These are phyloP conservation scores for Verbascum thapsus DNA, from an alignment of 257 asterid genomes.

Conservation along the genomic window DNA sequence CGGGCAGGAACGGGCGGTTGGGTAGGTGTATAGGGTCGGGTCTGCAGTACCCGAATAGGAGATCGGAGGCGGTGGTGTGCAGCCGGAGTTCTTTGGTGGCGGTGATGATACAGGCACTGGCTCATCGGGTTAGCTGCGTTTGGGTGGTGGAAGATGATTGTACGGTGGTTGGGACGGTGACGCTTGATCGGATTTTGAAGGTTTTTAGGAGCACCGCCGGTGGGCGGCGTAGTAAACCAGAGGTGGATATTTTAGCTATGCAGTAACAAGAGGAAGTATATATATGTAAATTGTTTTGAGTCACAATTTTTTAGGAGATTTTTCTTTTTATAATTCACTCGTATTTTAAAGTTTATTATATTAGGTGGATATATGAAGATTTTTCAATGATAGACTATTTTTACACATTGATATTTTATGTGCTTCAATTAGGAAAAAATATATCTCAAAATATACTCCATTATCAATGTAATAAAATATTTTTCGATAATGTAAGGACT, in stretches of 20 bases:
- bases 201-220: slow-evolving; percentile 48
- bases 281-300: background rate
- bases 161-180: slow-evolving; percentile 64
- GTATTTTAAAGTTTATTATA: no score
- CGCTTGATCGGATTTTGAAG: slow-evolving; percentile 58
- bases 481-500: no score
- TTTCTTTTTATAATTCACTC: no score
- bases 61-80: slow-evolving; percentile 70
- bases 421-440: no score
- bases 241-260: slow-evolving; percentile 22
- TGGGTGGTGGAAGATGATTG: slow-evolving; percentile 79
- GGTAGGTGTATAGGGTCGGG: slow-evolving; percentile 32
- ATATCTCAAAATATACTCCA: no score
- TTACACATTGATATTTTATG: no score
- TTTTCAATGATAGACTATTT: no score
- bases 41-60: slow-evolving; percentile 47
- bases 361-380: no score
- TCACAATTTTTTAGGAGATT: no score
- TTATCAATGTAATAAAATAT: no score
- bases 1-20: slow-evolving; percentile 27
- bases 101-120: slow-evolving; percentile 78
- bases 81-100: slow-evolving; percentile 81
- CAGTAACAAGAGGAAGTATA: slow-evolving; percentile 19
- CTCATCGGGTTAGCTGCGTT: slow-evolving; percentile 65
- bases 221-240: slow-evolving; percentile 26